Conservation (phyloP, 192 early-diverging fungal species). For the Rhizophagus clarus region DNA sequence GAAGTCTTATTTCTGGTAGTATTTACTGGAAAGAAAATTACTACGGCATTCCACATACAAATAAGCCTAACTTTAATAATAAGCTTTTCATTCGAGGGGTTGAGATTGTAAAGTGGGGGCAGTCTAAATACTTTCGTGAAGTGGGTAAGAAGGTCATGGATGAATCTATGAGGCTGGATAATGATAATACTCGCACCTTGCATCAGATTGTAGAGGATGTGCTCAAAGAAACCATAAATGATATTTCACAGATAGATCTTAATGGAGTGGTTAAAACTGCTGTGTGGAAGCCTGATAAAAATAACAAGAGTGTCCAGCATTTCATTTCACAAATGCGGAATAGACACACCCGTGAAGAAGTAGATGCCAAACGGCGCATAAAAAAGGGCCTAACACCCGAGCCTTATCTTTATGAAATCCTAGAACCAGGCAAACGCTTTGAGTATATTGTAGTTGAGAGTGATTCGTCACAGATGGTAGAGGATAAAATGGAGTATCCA, state of each 20-base stretch:
- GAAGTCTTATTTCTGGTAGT: no score
- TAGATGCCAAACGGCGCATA: not conserved
- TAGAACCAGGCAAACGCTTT: not conserved
- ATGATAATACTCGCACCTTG: no score
- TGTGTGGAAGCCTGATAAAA: constrained; percentile 7
- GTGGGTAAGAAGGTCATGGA: no score
- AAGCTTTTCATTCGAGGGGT: no score
- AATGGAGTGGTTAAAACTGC: constrained; percentile 5
- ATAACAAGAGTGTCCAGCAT: not conserved
- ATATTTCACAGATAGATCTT: not conserved
- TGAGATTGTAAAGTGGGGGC: no score
- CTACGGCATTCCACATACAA: no score
- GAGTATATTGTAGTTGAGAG: not conserved
- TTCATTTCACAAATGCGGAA: not conserved
- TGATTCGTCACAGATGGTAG: not conserved
- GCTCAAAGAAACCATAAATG: no score
- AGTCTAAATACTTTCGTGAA: no score
- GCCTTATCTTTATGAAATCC: not conserved
- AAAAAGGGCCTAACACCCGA: not conserved
- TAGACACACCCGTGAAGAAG: not conserved
- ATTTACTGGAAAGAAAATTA: no score
- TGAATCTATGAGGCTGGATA: no score
- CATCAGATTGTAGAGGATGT: no score
- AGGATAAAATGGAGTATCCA: not conserved
- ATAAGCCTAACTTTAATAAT: no score